Evolutionary conservation across 1,139 yeast genomes (phyloP).

Genomic region (Yamadazyma aaseri): DNA sequence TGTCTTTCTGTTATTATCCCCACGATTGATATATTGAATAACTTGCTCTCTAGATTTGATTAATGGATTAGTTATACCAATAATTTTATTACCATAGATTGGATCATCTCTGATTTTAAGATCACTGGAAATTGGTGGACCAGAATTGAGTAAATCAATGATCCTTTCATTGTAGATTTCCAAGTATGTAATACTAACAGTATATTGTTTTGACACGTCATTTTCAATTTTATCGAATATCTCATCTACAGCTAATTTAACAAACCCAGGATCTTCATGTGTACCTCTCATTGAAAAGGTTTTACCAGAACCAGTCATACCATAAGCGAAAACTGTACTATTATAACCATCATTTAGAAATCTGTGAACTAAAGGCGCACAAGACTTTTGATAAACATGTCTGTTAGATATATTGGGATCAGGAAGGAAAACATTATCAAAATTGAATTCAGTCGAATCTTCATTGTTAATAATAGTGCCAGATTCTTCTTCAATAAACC

Average conservation of each 20-base stretch:
- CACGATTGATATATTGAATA: slow-evolving; percentile 57
- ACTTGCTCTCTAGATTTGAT: slow-evolving; percentile 62
- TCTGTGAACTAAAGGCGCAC: slow-evolving; percentile 60
- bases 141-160: slow-evolving; percentile 56
- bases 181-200: slow-evolving; percentile 66
- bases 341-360: slow-evolving; percentile 74
- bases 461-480: slow-evolving; percentile 49
- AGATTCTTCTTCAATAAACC: slow-evolving; percentile 43
- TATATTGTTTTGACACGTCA: slow-evolving; percentile 29
- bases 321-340: slow-evolving; percentile 93
- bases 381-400: slow-evolving; percentile 61
- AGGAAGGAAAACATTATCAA: slow-evolving; percentile 74
- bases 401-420: slow-evolving; percentile 44
- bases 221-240: slow-evolving; percentile 53
- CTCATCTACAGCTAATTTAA: slow-evolving; percentile 68
- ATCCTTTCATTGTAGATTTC: slow-evolving; percentile 91
- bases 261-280: slow-evolving; percentile 68
- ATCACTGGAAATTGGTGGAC: slow-evolving; percentile 36
- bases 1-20: slow-evolving; percentile 75
- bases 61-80: slow-evolving; percentile 66
- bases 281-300: slow-evolving; percentile 89
- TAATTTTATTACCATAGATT: slow-evolving; percentile 67
- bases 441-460: slow-evolving; percentile 56
- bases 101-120: slow-evolving; percentile 76
- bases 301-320: slow-evolving; percentile 87